Evolutionary conservation across 208 protist genomes (phyloP).

Genomic region (Histomonas meleagridis): DNA sequence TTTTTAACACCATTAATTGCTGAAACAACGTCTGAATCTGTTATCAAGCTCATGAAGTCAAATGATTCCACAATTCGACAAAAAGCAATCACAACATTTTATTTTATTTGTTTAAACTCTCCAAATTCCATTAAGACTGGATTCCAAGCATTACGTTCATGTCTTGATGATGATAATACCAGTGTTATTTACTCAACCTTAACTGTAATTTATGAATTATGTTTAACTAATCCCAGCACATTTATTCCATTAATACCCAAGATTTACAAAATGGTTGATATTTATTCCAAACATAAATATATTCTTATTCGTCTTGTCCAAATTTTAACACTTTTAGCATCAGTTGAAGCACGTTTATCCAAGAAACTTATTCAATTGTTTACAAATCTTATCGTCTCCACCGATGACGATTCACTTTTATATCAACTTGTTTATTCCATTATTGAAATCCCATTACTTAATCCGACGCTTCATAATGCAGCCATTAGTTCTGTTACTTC

Average conservation of each 20-base stretch:
- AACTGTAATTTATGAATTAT: neutral
- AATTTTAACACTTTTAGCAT: neutral
- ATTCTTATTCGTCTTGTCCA: neutral
- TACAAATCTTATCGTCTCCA: neutral
- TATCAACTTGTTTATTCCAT: neutral
- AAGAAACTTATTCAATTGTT: slow-evolving; percentile 10
- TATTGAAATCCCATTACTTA: neutral
- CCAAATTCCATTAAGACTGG: neutral
- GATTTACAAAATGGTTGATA: neutral
- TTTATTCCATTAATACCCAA: neutral
- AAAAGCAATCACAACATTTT: slow-evolving; percentile 5
- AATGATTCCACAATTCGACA: neutral
- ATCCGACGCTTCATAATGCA: neutral
- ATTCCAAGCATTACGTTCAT: neutral
- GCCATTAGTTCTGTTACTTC: neutral
- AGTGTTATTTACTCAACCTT: neutral
- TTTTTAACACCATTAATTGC: neutral
- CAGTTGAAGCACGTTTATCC: neutral
- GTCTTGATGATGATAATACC: neutral
- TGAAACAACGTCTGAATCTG: neutral
- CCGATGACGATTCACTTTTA: neutral
- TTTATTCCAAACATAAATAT: neutral
- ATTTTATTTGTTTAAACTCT: neutral
- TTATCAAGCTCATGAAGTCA: neutral
- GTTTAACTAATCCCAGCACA: neutral